Conservation (phyloP, 768 basidiomycete species). For the Megacollybia marginata region DNA sequence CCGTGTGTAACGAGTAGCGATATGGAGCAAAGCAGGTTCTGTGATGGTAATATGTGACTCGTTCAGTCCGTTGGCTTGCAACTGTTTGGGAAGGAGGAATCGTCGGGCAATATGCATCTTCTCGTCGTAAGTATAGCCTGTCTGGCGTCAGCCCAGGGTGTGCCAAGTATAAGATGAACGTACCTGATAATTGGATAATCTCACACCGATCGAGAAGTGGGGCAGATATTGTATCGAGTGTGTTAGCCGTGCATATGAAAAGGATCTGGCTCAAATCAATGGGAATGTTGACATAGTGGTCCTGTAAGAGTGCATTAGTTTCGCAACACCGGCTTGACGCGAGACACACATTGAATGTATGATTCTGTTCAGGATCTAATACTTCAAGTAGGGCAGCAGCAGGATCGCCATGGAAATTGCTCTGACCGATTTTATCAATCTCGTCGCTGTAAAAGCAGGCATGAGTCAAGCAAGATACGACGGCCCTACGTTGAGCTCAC, state of each 20-base stretch:
- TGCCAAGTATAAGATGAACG: conserved; percentile 7
- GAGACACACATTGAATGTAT: conserved; percentile 60
- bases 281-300: conserved; percentile 88
- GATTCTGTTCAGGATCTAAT: conserved; percentile 90
- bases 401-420: conserved; percentile 89
- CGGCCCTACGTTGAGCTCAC: conserved; percentile 15
- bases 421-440: conserved; percentile 85
- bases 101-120: conserved; percentile 84
- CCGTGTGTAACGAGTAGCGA: conserved; percentile 77
- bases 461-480: conserved; percentile 25
- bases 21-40: conserved; percentile 60
- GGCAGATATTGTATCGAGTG: conserved; percentile 80
- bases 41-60: conserved; percentile 54
- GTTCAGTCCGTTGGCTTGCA: conserved; percentile 68
- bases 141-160: background rate
- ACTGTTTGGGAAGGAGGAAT: conserved; percentile 87
- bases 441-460: conserved; percentile 45
- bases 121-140: conserved; percentile 83
- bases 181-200: conserved; percentile 72
- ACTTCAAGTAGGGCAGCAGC: conserved; percentile 87
- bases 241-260: conserved; percentile 91
- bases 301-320: conserved; percentile 32
- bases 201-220: conserved; percentile 90
- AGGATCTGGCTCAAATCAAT: conserved; percentile 83
- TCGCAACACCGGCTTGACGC: background rate